Evolutionary conservation across 2,329 filamentous ascomycete genomes (phyloP).

Genomic region (Botrytis medusae): DNA sequence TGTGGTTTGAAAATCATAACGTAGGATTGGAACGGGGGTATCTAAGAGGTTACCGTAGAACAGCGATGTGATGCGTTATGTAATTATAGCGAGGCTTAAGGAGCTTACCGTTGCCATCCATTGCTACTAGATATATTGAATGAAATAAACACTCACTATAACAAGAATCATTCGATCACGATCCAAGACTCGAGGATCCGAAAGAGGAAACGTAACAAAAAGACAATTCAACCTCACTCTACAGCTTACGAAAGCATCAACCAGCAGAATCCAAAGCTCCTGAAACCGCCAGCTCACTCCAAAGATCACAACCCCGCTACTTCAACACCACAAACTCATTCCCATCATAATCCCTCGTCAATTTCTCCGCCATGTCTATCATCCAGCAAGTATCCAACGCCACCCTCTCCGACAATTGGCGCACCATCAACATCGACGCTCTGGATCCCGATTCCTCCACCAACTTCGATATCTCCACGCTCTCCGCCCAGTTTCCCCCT

Average conservation of each 20-base stretch:
- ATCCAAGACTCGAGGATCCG: not conserved
- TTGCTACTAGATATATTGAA: not conserved
- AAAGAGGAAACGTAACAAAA: not conserved
- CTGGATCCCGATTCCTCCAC: slow-evolving; percentile 84
- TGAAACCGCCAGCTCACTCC: slow-evolving; percentile 3
- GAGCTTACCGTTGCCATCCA: not conserved
- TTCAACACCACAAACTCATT: not conserved
- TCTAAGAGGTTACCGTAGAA: slow-evolving; percentile 4
- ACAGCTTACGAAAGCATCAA: not conserved
- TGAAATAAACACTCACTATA: not conserved
- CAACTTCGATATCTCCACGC: slow-evolving; percentile 87
- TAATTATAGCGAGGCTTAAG: not conserved
- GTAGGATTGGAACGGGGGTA: not conserved
- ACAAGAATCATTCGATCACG: not conserved
- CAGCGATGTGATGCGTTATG: not conserved
- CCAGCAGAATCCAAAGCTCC: not conserved
- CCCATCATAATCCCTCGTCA: not conserved
- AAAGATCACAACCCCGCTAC: slow-evolving; percentile 21
- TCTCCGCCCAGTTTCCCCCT: slow-evolving; percentile 72
- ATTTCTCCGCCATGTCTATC: slow-evolving; percentile 56
- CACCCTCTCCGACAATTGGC: slow-evolving; percentile 65
- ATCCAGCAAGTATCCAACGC: slow-evolving; percentile 64
- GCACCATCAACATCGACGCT: slow-evolving; percentile 92
- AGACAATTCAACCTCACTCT: no score
- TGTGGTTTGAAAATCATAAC: not conserved